phyloP scores from a whole-genome alignment of 176 grass and related monocot species.

The Panicum miliaceum region DNA sequence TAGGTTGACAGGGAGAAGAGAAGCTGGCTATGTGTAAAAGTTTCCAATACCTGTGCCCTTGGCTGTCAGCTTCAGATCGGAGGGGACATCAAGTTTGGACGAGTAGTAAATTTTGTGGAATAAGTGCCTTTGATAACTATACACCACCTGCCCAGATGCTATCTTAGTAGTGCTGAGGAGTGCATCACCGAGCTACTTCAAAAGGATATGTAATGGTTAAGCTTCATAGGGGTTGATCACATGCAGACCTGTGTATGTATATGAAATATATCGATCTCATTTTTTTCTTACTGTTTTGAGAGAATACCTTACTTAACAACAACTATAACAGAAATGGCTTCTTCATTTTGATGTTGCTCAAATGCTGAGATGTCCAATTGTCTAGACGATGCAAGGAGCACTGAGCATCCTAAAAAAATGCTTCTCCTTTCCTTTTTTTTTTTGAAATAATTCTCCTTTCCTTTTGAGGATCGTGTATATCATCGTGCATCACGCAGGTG shows the following conservation, averaged over 20 bases:
- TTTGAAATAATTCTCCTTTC: background rate
- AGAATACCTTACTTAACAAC: slow-evolving; percentile 14
- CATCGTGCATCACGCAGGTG: background rate
- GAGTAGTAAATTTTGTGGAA: slow-evolving; percentile 54
- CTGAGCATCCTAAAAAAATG: background rate
- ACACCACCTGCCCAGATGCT: slow-evolving; percentile 29
- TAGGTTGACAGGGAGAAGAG: slow-evolving; percentile 31
- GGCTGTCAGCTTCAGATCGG: slow-evolving; percentile 26
- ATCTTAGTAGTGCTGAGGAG: slow-evolving; percentile 25
- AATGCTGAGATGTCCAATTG: background rate
- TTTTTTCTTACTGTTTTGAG: slow-evolving; percentile 11
- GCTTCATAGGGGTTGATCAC: slow-evolving; percentile 39
- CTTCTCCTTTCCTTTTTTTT: background rate
- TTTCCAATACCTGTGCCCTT: slow-evolving; percentile 29
- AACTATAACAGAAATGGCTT: background rate
- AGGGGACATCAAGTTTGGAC: slow-evolving; percentile 9
- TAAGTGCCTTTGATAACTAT: slow-evolving; percentile 50
- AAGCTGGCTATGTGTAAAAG: slow-evolving; percentile 26
- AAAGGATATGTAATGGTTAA: slow-evolving; percentile 36
- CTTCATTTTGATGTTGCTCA: background rate
- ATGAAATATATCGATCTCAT: slow-evolving; percentile 12
- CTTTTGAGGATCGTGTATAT: background rate
- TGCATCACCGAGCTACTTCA: slow-evolving; percentile 24
- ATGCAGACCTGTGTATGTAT: slow-evolving; percentile 52
- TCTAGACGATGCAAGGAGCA: background rate